Evolutionary conservation across 1,284 basidiomycete species (phyloP).

Genomic region (Trichosporon sp.): DNA sequence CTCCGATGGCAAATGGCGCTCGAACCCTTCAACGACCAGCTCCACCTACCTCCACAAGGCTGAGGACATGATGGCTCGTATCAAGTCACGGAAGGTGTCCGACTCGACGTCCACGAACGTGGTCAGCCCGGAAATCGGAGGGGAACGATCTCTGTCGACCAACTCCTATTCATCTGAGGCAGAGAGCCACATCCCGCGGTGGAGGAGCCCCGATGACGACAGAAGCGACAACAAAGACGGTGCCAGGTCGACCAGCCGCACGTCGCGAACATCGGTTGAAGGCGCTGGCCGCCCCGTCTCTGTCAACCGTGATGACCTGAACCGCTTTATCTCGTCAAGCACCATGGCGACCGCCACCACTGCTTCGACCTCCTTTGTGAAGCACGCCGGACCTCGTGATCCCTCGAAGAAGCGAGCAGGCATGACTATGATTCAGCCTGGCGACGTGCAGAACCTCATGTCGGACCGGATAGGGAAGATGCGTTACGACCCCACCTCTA

Average conservation of each 20-base stretch:
- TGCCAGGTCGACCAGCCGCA: background rate
- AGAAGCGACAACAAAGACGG: background rate
- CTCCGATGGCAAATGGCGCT: conserved; percentile 24
- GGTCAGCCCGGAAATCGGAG: conserved; percentile 2
- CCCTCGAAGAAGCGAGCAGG: conserved; percentile 13
- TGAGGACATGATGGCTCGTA: conserved; percentile 72
- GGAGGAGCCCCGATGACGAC: background rate
- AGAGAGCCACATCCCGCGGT: conserved; percentile 2
- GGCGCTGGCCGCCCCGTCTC: conserved; percentile 14
- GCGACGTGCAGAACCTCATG: conserved; percentile 58
- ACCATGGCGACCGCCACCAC: conserved; percentile 61
- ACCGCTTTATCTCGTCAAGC: conserved; percentile 67
- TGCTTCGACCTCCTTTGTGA: conserved; percentile 72
- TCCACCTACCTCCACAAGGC: conserved; percentile 65
- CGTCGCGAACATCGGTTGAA: conserved; percentile 4
- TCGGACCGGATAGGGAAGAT: conserved; percentile 76
- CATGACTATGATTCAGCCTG: conserved; percentile 61
- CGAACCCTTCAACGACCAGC: conserved; percentile 43
- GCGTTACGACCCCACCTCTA: conserved; percentile 71
- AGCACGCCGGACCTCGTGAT: conserved; percentile 64
- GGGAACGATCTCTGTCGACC: background rate
- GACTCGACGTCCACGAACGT: conserved; percentile 28
- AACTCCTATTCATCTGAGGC: conserved; percentile 2
- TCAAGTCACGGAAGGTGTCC: conserved; percentile 53
- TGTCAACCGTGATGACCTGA: conserved; percentile 59